A percentile compares a stretch with the other conserved stretches of the same genome.
These are phyloP conservation scores for Citrus sp. DNA, from an alignment of 345 rosid species.

Conservation along the genomic window DNA sequence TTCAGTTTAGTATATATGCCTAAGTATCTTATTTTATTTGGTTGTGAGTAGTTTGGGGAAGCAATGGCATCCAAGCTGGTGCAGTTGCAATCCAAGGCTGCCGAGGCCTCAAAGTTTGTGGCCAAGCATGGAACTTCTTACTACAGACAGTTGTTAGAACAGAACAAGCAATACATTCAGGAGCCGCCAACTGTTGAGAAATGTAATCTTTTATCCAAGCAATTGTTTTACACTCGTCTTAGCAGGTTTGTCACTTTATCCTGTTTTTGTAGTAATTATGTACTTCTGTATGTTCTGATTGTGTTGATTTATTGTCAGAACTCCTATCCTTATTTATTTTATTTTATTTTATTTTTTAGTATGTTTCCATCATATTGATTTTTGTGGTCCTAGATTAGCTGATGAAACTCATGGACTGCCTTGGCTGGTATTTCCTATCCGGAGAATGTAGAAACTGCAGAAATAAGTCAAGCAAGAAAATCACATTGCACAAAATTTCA, in stretches of 20 bases:
- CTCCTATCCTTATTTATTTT: not conserved
- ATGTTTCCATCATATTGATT: not conserved
- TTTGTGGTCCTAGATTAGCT: not conserved
- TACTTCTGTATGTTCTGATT: not conserved
- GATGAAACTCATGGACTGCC: not conserved
- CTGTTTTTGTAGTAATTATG: not conserved
- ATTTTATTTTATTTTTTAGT: not conserved
- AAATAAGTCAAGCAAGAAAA: not conserved
- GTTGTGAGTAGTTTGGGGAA: not conserved
- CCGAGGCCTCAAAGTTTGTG: constrained; percentile 49
- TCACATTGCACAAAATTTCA: not conserved
- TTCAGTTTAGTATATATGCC: not conserved
- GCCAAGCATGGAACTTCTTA: constrained; percentile 47
- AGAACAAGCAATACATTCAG: constrained; percentile 64
- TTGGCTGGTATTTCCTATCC: not conserved
- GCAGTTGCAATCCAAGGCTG: constrained; percentile 61
- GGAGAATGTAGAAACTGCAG: not conserved
- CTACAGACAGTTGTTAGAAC: constrained; percentile 58
- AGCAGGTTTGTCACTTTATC: constrained; percentile 43
- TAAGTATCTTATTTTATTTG: not conserved
- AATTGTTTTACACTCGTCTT: constrained; percentile 67
- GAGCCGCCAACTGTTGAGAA: constrained; percentile 62
- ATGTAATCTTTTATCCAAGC: constrained; percentile 56
- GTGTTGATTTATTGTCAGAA: not conserved
- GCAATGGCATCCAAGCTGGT: constrained; percentile 57